Conservation (phyloP, 2,329 filamentous ascomycete species). For the Coniosporium uncinatum region DNA sequence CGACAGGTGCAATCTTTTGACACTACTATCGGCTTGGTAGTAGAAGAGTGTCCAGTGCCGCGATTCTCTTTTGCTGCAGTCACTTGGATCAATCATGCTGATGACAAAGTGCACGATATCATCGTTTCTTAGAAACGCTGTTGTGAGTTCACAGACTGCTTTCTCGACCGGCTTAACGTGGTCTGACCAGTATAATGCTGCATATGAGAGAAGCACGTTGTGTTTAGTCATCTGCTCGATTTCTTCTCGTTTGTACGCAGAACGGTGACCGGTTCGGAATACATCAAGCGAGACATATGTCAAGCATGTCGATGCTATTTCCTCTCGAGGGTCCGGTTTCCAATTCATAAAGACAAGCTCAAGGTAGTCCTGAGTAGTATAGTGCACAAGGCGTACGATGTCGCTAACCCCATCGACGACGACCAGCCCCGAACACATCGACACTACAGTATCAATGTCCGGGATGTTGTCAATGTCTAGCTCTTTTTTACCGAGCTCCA, state of each 20-base stretch:
- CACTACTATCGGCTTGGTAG: too few species aligned
- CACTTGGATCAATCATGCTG: not conserved
- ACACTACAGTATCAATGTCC: conserved; percentile 12
- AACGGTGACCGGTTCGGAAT: conserved; percentile 11
- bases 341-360: conserved; percentile 16
- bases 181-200: conserved; percentile 1
- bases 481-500: conserved; percentile 15
- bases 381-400: conserved; percentile 19
- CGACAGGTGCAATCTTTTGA: too few species aligned
- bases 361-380: conserved; percentile 20
- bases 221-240: not conserved
- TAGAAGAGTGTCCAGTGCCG: too few species aligned
- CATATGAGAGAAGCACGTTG: not conserved
- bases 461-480: conserved; percentile 19
- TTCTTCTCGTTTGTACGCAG: not conserved
- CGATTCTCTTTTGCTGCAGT: not conserved
- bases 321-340: conserved; percentile 12
- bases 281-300: conserved; percentile 20
- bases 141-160: not conserved
- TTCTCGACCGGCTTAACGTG: not conserved
- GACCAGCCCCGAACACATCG: conserved; percentile 22
- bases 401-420: conserved; percentile 17
- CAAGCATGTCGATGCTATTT: conserved; percentile 18
- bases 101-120: not conserved
- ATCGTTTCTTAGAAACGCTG: not conserved